A percentile compares a stretch with the other conserved stretches of the same genome.
These are phyloP conservation scores for Fusarium sp. DNA, from an alignment of 2,329 filamentous ascomycete species.

Conservation along the genomic window DNA sequence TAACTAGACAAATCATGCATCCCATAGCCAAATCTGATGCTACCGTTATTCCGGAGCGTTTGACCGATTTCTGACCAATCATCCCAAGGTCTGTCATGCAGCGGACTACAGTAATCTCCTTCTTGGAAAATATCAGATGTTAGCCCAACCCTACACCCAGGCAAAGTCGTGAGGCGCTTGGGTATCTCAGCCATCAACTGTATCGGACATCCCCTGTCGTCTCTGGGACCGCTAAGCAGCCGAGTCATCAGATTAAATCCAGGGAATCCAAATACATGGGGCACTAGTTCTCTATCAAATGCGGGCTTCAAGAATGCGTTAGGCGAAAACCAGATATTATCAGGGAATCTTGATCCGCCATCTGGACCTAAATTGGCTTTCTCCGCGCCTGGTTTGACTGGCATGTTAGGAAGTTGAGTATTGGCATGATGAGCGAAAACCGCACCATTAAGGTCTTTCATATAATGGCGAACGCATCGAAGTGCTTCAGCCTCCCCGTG, in stretches of 20 bases:
- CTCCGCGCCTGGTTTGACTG: accelerated
- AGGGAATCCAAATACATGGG: accelerated
- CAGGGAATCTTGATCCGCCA: accelerated
- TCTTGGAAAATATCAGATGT: neutral
- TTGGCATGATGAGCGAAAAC: accelerated
- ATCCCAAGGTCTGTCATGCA: neutral
- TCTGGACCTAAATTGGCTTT: neutral
- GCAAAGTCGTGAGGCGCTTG: accelerated
- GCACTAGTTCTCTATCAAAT: accelerated
- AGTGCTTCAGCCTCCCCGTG: neutral
- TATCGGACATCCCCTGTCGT: neutral
- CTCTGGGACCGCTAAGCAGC: neutral
- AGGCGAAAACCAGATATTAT: neutral
- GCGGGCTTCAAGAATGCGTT: accelerated
- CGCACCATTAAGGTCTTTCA: neutral
- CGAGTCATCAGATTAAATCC: neutral
- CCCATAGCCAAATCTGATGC: neutral
- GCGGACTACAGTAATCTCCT: accelerated
- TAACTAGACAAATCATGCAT: neutral
- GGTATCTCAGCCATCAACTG: neutral
- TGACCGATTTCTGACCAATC: neutral
- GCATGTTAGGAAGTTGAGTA: accelerated
- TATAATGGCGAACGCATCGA: neutral
- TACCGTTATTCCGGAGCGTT: accelerated
- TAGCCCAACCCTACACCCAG: accelerated